Conservation (phyloP, 1,284 basidiomycete genomes). For the Baeospora myosura region DNA sequence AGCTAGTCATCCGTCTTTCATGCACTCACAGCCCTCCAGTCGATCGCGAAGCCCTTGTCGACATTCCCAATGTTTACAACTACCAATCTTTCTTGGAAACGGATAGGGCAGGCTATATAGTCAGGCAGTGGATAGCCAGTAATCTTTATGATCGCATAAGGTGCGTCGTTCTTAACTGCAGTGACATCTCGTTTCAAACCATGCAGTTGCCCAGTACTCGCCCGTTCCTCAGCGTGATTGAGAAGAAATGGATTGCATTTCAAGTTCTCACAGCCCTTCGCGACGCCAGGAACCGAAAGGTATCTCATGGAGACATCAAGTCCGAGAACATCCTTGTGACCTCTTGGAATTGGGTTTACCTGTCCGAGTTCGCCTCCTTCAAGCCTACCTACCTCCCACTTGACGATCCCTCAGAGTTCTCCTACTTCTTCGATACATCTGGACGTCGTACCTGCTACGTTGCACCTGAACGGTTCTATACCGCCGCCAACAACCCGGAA, state of each 20-base stretch:
- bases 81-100: slow-evolving; percentile 93
- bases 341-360: slow-evolving; percentile 91
- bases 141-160: slow-evolving; percentile 97
- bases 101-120: slow-evolving; percentile 91
- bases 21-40: not conserved
- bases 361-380: slow-evolving; percentile 96
- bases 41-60: slow-evolving; percentile 1
- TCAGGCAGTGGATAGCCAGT: slow-evolving; percentile 92
- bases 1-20: slow-evolving; percentile 61
- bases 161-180: slow-evolving; percentile 37
- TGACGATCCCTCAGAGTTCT: slow-evolving; percentile 96
- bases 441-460: slow-evolving; percentile 91
- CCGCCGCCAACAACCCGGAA: slow-evolving; percentile 61
- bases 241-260: slow-evolving; percentile 98
- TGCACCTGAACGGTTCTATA: slow-evolving; percentile 94
- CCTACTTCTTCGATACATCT: slow-evolving; percentile 96
- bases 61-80: slow-evolving; percentile 41
- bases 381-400: slow-evolving; percentile 95
- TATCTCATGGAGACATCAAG: slow-evolving; percentile 96
- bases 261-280: slow-evolving; percentile 85
- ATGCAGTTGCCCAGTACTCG: slow-evolving; percentile 61
- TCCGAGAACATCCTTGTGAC: slow-evolving; percentile 97
- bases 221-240: slow-evolving; percentile 84
- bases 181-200: not conserved
- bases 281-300: slow-evolving; percentile 75